phyloP scores from a whole-genome alignment of 1,284 basidiomycete genomes.

The Earliella scabrosa region DNA sequence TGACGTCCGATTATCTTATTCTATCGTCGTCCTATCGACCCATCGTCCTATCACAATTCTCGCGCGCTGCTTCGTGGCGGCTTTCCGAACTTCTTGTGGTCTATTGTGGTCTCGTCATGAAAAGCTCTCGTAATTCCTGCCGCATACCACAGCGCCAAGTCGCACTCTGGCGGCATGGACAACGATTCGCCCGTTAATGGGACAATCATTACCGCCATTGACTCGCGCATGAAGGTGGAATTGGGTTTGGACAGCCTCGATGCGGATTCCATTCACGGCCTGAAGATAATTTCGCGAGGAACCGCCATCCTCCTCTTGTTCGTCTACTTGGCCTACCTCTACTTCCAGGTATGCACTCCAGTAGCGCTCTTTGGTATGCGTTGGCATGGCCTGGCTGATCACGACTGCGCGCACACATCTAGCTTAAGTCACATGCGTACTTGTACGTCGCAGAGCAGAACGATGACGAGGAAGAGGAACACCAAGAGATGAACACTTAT shows the following conservation, averaged over 20 bases:
- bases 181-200: not conserved
- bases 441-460: conserved; percentile 17
- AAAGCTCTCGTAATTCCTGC: conserved; percentile 89
- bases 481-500: conserved; percentile 73
- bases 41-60: not conserved
- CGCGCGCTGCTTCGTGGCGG: not conserved
- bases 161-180: conserved; percentile 24
- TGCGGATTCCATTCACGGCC: conserved; percentile 47
- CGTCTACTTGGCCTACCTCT: conserved; percentile 84
- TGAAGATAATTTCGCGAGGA: conserved; percentile 83
- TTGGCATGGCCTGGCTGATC: no score
- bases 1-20: no score
- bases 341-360: conserved; percentile 61
- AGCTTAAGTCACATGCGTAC: conserved; percentile 41
- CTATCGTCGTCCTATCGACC: not conserved
- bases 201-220: conserved; percentile 13
- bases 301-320: conserved; percentile 82
- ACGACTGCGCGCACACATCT: no score
- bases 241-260: conserved; percentile 31
- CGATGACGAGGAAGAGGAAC: conserved; percentile 39
- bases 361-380: no score
- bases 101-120: conserved; percentile 29
- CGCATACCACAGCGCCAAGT: conserved; percentile 70
- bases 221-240: conserved; percentile 10
- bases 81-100: not conserved